Evolutionary conservation across 1,284 basidiomycete species (phyloP).

Genomic region (Boletus hoseneyae): DNA sequence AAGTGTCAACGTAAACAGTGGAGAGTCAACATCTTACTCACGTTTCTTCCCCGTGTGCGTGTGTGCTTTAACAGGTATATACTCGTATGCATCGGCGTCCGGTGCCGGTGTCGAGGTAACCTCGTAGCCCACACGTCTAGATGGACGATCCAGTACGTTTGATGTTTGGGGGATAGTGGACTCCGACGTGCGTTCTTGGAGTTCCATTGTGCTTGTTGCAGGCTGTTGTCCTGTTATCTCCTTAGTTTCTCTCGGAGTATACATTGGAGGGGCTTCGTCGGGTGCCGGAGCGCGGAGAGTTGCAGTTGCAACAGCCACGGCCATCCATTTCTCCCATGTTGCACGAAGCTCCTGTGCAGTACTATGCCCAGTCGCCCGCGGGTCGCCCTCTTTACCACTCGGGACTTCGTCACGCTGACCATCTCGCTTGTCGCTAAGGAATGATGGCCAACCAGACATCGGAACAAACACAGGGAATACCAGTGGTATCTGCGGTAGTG

Average conservation of each 20-base stretch:
- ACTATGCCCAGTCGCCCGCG: constrained; percentile 36
- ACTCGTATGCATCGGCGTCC: constrained; percentile 65
- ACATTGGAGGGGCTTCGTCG: constrained; percentile 62
- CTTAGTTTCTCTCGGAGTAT: constrained; percentile 53
- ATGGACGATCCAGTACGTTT: constrained; percentile 15
- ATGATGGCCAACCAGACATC: constrained; percentile 61
- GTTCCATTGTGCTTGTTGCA: constrained; percentile 1
- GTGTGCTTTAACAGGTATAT: constrained; percentile 54
- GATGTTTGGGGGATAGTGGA: constrained; percentile 7
- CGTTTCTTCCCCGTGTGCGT: constrained; percentile 63
- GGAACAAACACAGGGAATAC: constrained; percentile 79
- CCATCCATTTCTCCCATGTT: constrained; percentile 73
- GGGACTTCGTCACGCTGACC: constrained; percentile 29
- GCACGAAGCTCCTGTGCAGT: constrained; percentile 60
- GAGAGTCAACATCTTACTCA: constrained; percentile 37
- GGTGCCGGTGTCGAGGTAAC: constrained; percentile 50
- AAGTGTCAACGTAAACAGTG: constrained; percentile 3
- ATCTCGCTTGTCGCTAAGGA: constrained; percentile 49
- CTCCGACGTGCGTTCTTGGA: constrained; percentile 15
- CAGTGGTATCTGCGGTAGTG: constrained; percentile 67
- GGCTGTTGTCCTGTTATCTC: constrained; percentile 19
- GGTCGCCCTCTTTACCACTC: constrained; percentile 35
- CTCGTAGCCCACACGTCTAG: constrained; percentile 48
- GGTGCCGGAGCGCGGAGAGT: constrained; percentile 44
- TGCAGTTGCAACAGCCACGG: constrained; percentile 45